Evolutionary conservation across 2,329 filamentous ascomycete genomes (phyloP).

Genomic region (Cercospora zeae-maydis): DNA sequence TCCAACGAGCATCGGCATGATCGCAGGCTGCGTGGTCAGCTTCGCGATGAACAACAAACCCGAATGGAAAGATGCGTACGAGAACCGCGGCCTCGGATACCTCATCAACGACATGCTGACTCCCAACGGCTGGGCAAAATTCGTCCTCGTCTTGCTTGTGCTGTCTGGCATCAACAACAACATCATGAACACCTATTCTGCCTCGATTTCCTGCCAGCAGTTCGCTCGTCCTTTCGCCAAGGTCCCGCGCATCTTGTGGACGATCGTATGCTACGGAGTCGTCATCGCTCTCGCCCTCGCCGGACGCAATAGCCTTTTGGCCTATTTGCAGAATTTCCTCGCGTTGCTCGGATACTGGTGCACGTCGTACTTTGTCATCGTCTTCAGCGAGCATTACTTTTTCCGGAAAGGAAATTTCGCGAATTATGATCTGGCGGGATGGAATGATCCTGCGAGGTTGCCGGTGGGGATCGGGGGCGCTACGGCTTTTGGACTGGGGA

Average conservation of each 20-base stretch:
- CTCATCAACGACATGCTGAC: conserved; percentile 47
- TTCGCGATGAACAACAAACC: conserved; percentile 41
- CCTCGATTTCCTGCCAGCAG: conserved; percentile 46
- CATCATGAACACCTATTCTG: conserved; percentile 44
- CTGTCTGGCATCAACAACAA: conserved; percentile 40
- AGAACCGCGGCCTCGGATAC: conserved; percentile 46
- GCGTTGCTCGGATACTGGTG: conserved; percentile 48
- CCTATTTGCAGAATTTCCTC: conserved; percentile 47
- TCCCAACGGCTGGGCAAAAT: conserved; percentile 48
- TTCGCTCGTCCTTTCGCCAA: conserved; percentile 49
- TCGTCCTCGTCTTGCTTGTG: conserved; percentile 43
- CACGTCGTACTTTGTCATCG: conserved; percentile 46
- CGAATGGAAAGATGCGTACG: conserved; percentile 40
- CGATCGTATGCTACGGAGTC: conserved; percentile 43
- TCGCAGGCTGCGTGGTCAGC: conserved; percentile 41
- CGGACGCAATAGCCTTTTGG: conserved; percentile 42
- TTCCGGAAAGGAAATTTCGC: conserved; percentile 42
- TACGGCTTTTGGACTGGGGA: conserved; percentile 39
- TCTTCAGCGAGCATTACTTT: conserved; percentile 45
- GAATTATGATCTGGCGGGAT: conserved; percentile 46
- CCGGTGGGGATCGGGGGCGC: conserved; percentile 44
- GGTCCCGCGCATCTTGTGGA: conserved; percentile 51
- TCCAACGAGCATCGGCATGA: conserved; percentile 44
- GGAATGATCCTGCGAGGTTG: conserved; percentile 45
- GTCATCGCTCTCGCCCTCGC: conserved; percentile 45